Evolutionary conservation across 176 grass and related monocot species (phyloP).

Genomic region (Cymbopogon citratus): DNA sequence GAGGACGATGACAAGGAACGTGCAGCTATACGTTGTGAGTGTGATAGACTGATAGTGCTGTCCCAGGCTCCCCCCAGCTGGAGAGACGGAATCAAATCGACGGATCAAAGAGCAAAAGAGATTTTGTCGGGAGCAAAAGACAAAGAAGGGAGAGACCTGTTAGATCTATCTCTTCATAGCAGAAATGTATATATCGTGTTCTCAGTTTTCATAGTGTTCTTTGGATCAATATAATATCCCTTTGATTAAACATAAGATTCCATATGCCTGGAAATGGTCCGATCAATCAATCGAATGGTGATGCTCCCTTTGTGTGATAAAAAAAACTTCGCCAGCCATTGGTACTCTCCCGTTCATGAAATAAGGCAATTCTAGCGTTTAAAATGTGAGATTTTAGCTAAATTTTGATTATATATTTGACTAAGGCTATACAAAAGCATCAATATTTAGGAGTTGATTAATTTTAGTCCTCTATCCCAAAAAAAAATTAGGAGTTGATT

Average conservation of each 20-base stretch:
- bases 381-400: no score
- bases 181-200: neutral
- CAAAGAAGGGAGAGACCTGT: neutral
- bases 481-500: no score
- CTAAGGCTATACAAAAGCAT: no score
- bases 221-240: conserved; percentile 5
- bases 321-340: no score
- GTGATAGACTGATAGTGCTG: neutral
- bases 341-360: no score
- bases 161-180: neutral
- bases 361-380: no score
- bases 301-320: neutral
- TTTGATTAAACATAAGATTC: conserved; percentile 47
- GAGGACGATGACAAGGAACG: neutral
- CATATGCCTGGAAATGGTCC: conserved; percentile 11
- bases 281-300: neutral
- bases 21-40: no score
- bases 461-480: no score
- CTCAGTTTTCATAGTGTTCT: neutral
- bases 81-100: conserved; percentile 33
- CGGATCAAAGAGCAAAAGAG: conserved; percentile 30
- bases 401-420: no score
- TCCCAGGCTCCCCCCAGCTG: neutral
- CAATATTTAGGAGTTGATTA: no score
- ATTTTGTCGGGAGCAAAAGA: conserved; percentile 39